phyloP scores from a whole-genome alignment of 495 filamentous ascomycete species.

The Terfezia claveryi region DNA sequence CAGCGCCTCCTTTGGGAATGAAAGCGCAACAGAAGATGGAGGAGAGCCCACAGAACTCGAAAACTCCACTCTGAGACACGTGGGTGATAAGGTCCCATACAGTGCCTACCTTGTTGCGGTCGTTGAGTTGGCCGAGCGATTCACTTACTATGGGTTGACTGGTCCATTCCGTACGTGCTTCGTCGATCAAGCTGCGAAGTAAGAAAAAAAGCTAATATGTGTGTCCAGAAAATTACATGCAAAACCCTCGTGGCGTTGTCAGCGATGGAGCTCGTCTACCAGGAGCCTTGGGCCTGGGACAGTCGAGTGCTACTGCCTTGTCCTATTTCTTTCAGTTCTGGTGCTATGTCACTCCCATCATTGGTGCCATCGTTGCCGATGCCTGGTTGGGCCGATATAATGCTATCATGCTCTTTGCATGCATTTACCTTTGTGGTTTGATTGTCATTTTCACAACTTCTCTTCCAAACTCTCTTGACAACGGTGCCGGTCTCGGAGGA shows the following conservation, averaged over 20 bases:
- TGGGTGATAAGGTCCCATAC: slow-evolving; percentile 17
- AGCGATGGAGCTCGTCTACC: slow-evolving; percentile 10
- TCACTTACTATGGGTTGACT: slow-evolving; percentile 18
- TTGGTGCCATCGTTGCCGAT: slow-evolving; percentile 23
- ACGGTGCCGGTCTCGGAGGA: slow-evolving; percentile 29
- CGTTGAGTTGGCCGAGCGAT: slow-evolving; percentile 18
- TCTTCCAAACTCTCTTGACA: slow-evolving; percentile 34
- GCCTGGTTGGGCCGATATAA: slow-evolving; percentile 30
- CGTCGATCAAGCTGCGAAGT: background rate
- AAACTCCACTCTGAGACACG: slow-evolving; percentile 9
- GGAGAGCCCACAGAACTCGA: slow-evolving; percentile 14
- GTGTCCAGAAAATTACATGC: slow-evolving; percentile 25
- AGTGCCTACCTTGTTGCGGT: slow-evolving; percentile 18
- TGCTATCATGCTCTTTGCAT: slow-evolving; percentile 39
- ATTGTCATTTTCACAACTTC: slow-evolving; percentile 40
- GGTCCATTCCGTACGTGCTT: slow-evolving; percentile 10
- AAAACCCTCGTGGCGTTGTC: slow-evolving; percentile 7
- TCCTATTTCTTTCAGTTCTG: slow-evolving; percentile 19
- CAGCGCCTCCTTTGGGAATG: background rate
- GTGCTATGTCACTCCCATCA: slow-evolving; percentile 21
- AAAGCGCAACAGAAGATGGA: background rate
- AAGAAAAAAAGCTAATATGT: slow-evolving; percentile 2
- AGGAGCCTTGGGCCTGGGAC: slow-evolving; percentile 24
- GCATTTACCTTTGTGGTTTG: slow-evolving; percentile 43
- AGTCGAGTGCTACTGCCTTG: slow-evolving; percentile 31